phyloP scores from a whole-genome alignment of 2,329 filamentous ascomycete genomes.

The Claviceps spartinae region DNA sequence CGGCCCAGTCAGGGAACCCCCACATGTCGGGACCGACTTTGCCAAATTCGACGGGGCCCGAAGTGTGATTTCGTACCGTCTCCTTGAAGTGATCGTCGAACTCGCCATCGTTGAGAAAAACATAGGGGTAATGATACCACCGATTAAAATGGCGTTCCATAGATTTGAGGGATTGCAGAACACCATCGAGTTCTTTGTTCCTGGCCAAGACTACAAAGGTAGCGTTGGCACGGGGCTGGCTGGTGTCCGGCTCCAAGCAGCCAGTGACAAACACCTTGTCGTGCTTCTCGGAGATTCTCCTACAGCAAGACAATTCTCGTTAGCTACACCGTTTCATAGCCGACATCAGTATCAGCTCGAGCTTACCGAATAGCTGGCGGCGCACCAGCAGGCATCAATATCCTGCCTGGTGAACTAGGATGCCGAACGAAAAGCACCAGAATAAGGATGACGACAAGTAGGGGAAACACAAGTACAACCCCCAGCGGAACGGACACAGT shows the following conservation, averaged over 20 bases:
- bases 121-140: conserved; percentile 97
- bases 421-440: conserved; percentile 80
- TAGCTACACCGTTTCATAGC: background rate
- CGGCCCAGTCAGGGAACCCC: conserved; percentile 95
- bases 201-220: conserved; percentile 91
- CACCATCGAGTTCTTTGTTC: conserved; percentile 92
- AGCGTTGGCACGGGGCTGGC: conserved; percentile 73
- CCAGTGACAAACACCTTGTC: conserved; percentile 93
- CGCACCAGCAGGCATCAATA: conserved; percentile 76
- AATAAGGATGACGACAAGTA: conserved; percentile 82
- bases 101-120: conserved; percentile 94
- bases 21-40: conserved; percentile 84
- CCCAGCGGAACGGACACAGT: conserved; percentile 85
- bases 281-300: conserved; percentile 92
- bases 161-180: conserved; percentile 92
- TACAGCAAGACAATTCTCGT: conserved; percentile 22
- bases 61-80: conserved; percentile 81
- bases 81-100: conserved; percentile 94
- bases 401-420: conserved; percentile 66
- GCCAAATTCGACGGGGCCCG: conserved; percentile 76
- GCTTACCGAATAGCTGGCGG: conserved; percentile 74
- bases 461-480: conserved; percentile 83
- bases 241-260: conserved; percentile 69
- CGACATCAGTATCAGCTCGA: background rate
- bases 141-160: conserved; percentile 98